phyloP scores from a whole-genome alignment of 2,329 filamentous ascomycete genomes.

The Chaetomiaceae sp. region DNA sequence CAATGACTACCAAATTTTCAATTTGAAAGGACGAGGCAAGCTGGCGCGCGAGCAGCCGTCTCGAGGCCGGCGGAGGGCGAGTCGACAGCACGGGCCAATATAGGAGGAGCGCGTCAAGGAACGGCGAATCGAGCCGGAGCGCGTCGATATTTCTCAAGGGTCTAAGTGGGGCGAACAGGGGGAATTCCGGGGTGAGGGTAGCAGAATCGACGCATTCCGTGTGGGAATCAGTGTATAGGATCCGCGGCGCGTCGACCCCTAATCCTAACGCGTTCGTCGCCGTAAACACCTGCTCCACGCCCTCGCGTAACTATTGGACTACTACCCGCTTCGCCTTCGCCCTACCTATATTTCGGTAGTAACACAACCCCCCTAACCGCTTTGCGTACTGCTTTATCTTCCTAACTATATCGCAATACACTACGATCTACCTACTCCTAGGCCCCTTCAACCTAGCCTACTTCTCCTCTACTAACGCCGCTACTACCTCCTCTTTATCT shows the following conservation, averaged over 20 bases:
- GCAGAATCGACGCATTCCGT: no score
- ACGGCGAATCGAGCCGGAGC: no score
- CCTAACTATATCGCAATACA: neutral
- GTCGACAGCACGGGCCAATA: no score
- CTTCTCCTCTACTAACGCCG: slow-evolving; percentile 1
- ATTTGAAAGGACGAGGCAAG: no score
- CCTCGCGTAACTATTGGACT: neutral
- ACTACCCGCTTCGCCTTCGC: neutral
- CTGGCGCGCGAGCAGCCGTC: no score
- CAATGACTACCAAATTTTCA: no score
- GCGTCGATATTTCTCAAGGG: no score
- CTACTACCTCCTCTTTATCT: neutral
- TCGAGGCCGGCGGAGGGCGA: no score
- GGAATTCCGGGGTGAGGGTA: no score
- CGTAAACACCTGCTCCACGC: neutral
- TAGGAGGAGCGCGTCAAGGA: no score
- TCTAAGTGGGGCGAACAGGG: no score
- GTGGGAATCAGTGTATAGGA: no score
- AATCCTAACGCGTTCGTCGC: slow-evolving; percentile 1
- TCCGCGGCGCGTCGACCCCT: neutral
- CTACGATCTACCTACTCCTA: neutral
- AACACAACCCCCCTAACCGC: neutral
- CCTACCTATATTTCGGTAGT: neutral
- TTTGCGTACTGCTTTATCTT: neutral
- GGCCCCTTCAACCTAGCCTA: neutral